Evolutionary conservation across 306 rosid species (phyloP).

Genomic region (Comarum palustre): DNA sequence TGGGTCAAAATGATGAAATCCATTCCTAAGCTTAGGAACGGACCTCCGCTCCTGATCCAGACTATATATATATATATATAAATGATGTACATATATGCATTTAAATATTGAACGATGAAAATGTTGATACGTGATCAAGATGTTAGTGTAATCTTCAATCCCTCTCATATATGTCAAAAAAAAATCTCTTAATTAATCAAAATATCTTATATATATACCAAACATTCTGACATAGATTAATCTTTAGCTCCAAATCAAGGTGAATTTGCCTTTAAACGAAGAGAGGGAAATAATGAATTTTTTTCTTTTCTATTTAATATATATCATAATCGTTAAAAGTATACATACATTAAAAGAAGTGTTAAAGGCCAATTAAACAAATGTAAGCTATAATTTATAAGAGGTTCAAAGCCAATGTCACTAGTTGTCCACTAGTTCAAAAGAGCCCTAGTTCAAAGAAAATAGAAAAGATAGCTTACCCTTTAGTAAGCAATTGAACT

Average conservation of each 20-base stretch:
- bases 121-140: too few relatives aligned
- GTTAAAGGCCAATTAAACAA: conserved; percentile 37
- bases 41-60: too few relatives aligned
- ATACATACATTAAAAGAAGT: conserved; percentile 32
- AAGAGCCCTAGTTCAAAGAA: not conserved
- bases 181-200: too few relatives aligned
- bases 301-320: not conserved
- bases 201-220: not conserved
- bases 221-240: not conserved
- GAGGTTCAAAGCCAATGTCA: conserved; percentile 12
- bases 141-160: too few relatives aligned
- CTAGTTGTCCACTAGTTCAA: conserved; percentile 1
- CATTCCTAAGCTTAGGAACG: too few relatives aligned
- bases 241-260: not conserved
- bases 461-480: not conserved
- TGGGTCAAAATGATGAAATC: too few relatives aligned
- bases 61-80: not conserved
- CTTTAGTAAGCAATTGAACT: not conserved
- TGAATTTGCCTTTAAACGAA: too few relatives aligned
- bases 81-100: too few relatives aligned
- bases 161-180: too few relatives aligned
- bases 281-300: not conserved
- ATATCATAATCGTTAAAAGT: conserved; percentile 16
- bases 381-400: not conserved
- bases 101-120: too few relatives aligned